A percentile compares a stretch with the other conserved stretches of the same genome.
Evolutionary conservation across 164 flowering plant genomes (phyloP).

Genomic region (Liriodendron chinense): DNA sequence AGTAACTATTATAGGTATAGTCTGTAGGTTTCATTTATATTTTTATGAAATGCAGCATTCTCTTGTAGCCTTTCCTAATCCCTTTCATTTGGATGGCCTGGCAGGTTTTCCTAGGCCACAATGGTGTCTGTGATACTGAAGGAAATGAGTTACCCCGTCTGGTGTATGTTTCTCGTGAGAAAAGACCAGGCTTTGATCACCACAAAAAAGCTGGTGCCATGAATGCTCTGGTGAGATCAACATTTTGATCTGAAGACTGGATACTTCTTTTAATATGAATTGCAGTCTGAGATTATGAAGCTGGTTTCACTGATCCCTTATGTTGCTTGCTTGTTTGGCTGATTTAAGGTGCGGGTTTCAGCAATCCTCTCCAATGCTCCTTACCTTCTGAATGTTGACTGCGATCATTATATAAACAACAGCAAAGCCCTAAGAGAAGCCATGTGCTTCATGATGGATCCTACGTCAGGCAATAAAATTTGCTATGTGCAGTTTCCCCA

Average conservation of each 20-base stretch:
- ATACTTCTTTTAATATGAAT: neutral
- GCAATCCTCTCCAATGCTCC: slow-evolving; percentile 98
- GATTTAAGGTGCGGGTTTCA: slow-evolving; percentile 78
- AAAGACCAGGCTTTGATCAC: slow-evolving; percentile 93
- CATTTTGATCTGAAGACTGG: neutral
- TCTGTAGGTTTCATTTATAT: too few relatives aligned
- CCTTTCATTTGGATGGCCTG: neutral
- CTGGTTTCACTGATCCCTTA: neutral
- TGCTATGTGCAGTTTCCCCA: slow-evolving; percentile 98
- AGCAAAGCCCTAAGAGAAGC: slow-evolving; percentile 96
- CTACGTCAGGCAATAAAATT: slow-evolving; percentile 83
- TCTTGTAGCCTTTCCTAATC: neutral
- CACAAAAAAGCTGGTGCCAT: slow-evolving; percentile 98
- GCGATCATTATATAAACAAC: slow-evolving; percentile 98
- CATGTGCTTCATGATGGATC: slow-evolving; percentile 98
- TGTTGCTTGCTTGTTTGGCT: slow-evolving; percentile 1
- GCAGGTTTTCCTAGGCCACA: slow-evolving; percentile 91
- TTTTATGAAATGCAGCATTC: neutral
- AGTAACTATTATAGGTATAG: too few relatives aligned
- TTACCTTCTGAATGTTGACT: slow-evolving; percentile 91
- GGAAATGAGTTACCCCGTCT: slow-evolving; percentile 87
- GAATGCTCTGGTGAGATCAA: slow-evolving; percentile 74
- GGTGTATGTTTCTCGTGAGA: slow-evolving; percentile 95
- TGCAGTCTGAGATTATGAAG: neutral
- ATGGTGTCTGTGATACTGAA: slow-evolving; percentile 82